These are phyloP conservation scores for Sporothrix schenckii DNA, from an alignment of 2,329 filamentous ascomycete genomes.

Conservation along the genomic window DNA sequence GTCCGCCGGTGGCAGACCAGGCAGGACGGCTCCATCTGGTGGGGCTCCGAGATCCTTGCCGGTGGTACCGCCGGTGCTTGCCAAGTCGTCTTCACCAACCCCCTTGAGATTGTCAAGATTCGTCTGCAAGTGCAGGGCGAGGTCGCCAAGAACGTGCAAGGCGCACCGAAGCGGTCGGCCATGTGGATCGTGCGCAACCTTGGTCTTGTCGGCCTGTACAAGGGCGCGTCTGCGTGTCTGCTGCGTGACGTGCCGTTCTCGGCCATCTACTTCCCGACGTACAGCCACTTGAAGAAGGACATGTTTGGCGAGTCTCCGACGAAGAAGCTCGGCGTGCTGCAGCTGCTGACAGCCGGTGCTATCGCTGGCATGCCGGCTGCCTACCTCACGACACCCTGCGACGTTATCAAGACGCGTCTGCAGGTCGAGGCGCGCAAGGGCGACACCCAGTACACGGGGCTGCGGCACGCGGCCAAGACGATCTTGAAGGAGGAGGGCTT, in stretches of 20 bases:
- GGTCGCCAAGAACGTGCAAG: slow-evolving; percentile 82
- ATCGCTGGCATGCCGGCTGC: slow-evolving; percentile 91
- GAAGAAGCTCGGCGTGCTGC: slow-evolving; percentile 85
- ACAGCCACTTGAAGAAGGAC: slow-evolving; percentile 91
- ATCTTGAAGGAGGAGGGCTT: slow-evolving; percentile 91
- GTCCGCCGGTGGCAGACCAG: slow-evolving; percentile 77
- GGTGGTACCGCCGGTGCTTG: slow-evolving; percentile 89
- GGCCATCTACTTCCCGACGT: slow-evolving; percentile 97
- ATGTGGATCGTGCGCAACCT: slow-evolving; percentile 98
- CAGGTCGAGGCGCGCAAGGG: slow-evolving; percentile 98
- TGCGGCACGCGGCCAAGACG: slow-evolving; percentile 81
- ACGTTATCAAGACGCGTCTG: slow-evolving; percentile 98
- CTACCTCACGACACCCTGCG: slow-evolving; percentile 95
- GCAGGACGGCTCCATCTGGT: slow-evolving; percentile 71
- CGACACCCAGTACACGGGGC: slow-evolving; percentile 81
- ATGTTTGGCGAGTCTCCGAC: slow-evolving; percentile 86
- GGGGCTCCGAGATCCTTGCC: slow-evolving; percentile 75
- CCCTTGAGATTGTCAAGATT: slow-evolving; percentile 98
- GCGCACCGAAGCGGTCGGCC: slow-evolving; percentile 82
- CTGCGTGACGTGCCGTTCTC: slow-evolving; percentile 97
- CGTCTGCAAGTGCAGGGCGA: slow-evolving; percentile 96
- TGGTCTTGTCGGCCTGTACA: slow-evolving; percentile 92
- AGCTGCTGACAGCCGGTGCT: slow-evolving; percentile 90
- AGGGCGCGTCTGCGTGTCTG: slow-evolving; percentile 91
- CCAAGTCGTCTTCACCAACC: slow-evolving; percentile 98